These are phyloP conservation scores for Herpetospermum pedunculosum DNA, from an alignment of 306 rosid genomes.

Conservation along the genomic window DNA sequence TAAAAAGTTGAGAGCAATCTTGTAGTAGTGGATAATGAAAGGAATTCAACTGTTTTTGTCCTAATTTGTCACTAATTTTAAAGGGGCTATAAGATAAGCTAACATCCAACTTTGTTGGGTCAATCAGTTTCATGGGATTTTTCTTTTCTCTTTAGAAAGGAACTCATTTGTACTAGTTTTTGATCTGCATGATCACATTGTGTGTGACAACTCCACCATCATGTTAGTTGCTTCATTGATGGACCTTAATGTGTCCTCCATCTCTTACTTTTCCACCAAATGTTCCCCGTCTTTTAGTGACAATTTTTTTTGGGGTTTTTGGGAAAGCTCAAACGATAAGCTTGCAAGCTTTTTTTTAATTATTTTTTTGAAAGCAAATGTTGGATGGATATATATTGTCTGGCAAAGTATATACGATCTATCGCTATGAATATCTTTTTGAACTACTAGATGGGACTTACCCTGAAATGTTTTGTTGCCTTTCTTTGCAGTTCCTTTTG, in stretches of 20 bases:
- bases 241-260: slow-evolving; percentile 24
- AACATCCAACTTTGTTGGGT: slow-evolving; percentile 34
- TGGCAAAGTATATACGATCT: neutral
- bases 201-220: slow-evolving; percentile 39
- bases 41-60: slow-evolving; percentile 26
- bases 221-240: slow-evolving; percentile 37
- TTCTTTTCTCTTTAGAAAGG: neutral
- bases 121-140: slow-evolving; percentile 34
- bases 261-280: slow-evolving; percentile 21
- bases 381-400: slow-evolving; percentile 4
- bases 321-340: slow-evolving; percentile 1
- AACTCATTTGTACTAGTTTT: slow-evolving; percentile 12
- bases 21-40: slow-evolving; percentile 29
- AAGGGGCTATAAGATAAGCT: neutral
- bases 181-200: slow-evolving; percentile 28
- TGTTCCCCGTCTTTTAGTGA: slow-evolving; percentile 19
- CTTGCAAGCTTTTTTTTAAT: neutral
- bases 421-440: neutral
- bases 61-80: slow-evolving; percentile 10
- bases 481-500: no score
- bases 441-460: neutral
- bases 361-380: neutral
- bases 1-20: slow-evolving; percentile 11
- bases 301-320: slow-evolving; percentile 8
- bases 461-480: neutral